These are phyloP conservation scores for Penicillium polonicum DNA, from an alignment of 2,329 filamentous ascomycete genomes.

Conservation along the genomic window DNA sequence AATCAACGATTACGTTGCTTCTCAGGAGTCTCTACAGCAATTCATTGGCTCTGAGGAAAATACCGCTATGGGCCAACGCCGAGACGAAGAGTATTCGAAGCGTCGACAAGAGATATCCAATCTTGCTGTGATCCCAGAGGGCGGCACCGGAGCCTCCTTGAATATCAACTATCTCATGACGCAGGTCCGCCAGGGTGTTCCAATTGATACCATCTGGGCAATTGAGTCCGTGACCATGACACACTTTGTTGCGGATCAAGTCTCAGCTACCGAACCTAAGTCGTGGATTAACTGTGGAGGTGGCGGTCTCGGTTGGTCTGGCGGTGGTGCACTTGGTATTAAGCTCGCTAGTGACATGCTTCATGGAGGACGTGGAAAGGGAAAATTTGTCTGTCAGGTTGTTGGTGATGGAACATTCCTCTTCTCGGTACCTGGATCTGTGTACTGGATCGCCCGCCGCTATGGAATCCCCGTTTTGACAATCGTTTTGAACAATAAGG, in stretches of 20 bases:
- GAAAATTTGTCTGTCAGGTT: constrained; percentile 62
- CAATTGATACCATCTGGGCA: constrained; percentile 68
- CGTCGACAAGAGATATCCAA: constrained; percentile 61
- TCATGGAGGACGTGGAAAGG: constrained; percentile 51
- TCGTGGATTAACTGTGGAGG: constrained; percentile 80
- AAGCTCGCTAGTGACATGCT: constrained; percentile 65
- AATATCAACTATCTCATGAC: constrained; percentile 59
- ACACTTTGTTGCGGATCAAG: constrained; percentile 65
- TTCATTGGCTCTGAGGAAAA: constrained; percentile 46
- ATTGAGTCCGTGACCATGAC: constrained; percentile 77
- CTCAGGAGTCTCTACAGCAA: constrained; percentile 45
- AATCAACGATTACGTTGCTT: constrained; percentile 61
- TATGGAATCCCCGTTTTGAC: constrained; percentile 67
- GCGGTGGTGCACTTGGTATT: constrained; percentile 71
- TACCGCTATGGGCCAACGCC: constrained; percentile 51
- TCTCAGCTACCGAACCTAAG: constrained; percentile 66
- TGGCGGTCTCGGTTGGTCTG: constrained; percentile 77
- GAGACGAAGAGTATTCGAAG: constrained; percentile 59
- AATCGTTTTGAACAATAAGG: constrained; percentile 68
- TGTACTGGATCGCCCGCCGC: constrained; percentile 67
- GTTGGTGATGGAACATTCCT: constrained; percentile 68
- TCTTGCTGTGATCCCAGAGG: constrained; percentile 52
- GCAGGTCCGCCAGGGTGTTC: constrained; percentile 57
- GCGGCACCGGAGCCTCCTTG: constrained; percentile 60
- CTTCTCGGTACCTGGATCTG: constrained; percentile 63